Conservation (phyloP, 306 rosid species). For the cucumber (Cucumis sativus) region Cucumber_9930_V3 NC_026660.2:29181001-29181500, state of each 20-base stretch:
- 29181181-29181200: conserved; percentile 80
- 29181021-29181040: neutral
- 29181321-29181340: conserved; percentile 79
- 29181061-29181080: neutral
- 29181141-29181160: neutral
- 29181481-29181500: conserved; percentile 20
- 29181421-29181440: conserved; percentile 4
- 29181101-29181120: neutral
- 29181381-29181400: conserved; percentile 34
- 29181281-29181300: conserved; percentile 74
- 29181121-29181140: neutral
- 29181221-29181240: conserved; percentile 82
- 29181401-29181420: conserved; percentile 12
- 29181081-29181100: neutral
- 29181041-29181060: neutral
- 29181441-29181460: conserved; percentile 19
- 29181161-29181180: conserved; percentile 43
- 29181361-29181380: conserved; percentile 72
- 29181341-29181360: conserved; percentile 69
- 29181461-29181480: neutral
- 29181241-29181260: conserved; percentile 80
- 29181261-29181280: conserved; percentile 66
- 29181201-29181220: conserved; percentile 88
- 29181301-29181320: conserved; percentile 70
- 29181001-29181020: neutral